A percentile compares a stretch with the other conserved stretches of the same genome.
phyloP scores from a whole-genome alignment of 1,139 yeast genomes.

The Sugiyamaella novakii region DNA sequence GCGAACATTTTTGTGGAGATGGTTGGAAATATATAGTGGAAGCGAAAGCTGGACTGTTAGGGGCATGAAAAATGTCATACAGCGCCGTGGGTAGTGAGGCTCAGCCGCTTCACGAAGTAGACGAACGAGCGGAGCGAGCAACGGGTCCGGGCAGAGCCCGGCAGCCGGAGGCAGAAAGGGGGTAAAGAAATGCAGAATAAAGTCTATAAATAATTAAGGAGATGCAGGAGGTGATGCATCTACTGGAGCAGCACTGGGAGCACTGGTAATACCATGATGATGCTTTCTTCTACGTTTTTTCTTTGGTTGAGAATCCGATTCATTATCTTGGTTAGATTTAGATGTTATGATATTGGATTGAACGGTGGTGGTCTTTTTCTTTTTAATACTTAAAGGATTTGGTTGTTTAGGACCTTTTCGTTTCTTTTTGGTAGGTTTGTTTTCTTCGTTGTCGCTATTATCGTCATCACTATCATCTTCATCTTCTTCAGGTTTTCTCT shows the following conservation, averaged over 20 bases:
- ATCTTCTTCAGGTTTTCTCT: conserved; percentile 37
- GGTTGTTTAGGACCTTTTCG: conserved; percentile 77
- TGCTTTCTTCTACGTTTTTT: conserved; percentile 23
- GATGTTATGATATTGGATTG: conserved; percentile 8
- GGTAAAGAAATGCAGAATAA: neutral
- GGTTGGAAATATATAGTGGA: no score
- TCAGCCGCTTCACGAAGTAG: neutral
- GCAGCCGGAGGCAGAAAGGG: neutral
- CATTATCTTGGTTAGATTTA: neutral
- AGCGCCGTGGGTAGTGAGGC: neutral
- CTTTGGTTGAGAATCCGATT: conserved; percentile 11
- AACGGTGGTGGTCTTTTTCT: conserved; percentile 31
- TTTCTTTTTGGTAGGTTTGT: conserved; percentile 44
- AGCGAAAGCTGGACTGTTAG: no score
- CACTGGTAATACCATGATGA: no score
- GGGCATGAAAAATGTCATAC: neutral
- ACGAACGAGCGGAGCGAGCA: neutral
- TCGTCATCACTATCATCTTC: conserved; percentile 35
- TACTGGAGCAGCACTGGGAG: neutral
- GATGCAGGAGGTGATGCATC: neutral
- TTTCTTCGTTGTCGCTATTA: conserved; percentile 33
- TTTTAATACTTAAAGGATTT: conserved; percentile 80
- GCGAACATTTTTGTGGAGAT: conserved; percentile 5
- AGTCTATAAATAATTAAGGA: conserved; percentile 13
- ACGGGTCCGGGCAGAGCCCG: neutral